Evolutionary conservation across 2,329 filamentous ascomycete species (phyloP).

Genomic region (Aureobasidium subglaciale): DNA sequence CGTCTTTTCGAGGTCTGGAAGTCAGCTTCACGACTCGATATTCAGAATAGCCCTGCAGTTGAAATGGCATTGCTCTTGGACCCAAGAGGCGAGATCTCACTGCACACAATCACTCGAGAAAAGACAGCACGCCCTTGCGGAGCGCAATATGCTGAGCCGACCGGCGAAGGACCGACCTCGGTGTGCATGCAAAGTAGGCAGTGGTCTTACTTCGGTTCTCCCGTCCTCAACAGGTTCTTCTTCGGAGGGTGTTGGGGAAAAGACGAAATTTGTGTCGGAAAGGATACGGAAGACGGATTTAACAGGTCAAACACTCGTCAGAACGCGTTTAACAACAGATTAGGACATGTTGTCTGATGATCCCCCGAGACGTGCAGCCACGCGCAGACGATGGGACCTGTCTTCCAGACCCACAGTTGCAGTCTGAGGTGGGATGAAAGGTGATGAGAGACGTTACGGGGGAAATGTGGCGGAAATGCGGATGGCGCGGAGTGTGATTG

Average conservation of each 20-base stretch:
- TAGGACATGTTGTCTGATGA: constrained; percentile 1
- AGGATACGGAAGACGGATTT: neutral
- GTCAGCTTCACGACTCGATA: neutral
- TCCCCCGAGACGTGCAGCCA: constrained; percentile 10
- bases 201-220: constrained; percentile 14
- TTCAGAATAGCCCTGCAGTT: neutral
- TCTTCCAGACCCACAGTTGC: neutral
- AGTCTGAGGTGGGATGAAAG: neutral
- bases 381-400: neutral
- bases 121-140: neutral
- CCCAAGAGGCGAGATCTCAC: neutral
- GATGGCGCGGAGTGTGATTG: constrained; percentile 1
- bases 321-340: neutral
- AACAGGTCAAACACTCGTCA: neutral
- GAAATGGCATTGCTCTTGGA: neutral
- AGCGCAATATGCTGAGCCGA: constrained; percentile 1
- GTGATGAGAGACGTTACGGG: constrained; percentile 7
- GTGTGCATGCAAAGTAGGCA: neutral
- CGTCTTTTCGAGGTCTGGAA: neutral
- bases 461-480: constrained; percentile 7
- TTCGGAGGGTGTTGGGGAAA: constrained; percentile 6
- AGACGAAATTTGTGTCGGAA: neutral
- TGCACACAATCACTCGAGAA: neutral
- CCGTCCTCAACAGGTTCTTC: constrained; percentile 4
- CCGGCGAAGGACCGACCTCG: constrained; percentile 15